These are phyloP conservation scores for Haplosporangium sp. DNA, from an alignment of 371 early-diverging fungal species.

Conservation along the genomic window DNA sequence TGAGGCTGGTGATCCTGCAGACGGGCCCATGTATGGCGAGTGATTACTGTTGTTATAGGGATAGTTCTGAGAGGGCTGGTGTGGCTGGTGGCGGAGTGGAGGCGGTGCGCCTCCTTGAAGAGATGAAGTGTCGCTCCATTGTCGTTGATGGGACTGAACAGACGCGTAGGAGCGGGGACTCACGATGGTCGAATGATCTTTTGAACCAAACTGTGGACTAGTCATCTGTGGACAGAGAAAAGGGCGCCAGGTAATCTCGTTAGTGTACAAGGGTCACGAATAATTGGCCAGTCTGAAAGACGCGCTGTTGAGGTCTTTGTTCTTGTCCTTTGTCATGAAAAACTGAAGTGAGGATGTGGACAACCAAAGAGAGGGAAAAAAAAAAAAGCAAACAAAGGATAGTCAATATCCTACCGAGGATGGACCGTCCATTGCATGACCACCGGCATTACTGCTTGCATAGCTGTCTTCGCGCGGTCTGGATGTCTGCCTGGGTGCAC, in stretches of 20 bases:
- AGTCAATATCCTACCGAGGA: constrained; percentile 11
- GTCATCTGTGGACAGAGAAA: not conserved
- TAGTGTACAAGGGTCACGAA: no score
- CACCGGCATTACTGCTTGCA: not conserved
- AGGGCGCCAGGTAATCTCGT: not conserved
- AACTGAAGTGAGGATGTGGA: not conserved
- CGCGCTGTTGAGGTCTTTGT: no score
- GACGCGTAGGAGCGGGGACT: constrained; percentile 19
- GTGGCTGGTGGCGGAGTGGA: constrained; percentile 20
- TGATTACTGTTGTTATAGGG: constrained; percentile 24
- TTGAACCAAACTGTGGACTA: constrained; percentile 9
- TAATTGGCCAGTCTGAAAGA: no score
- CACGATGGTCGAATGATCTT: constrained; percentile 13
- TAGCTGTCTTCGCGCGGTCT: constrained; percentile 16
- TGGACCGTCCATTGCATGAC: constrained; percentile 7
- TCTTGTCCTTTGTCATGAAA: no score
- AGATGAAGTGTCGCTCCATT: constrained; percentile 53
- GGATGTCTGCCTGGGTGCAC: constrained; percentile 36
- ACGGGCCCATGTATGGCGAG: constrained; percentile 48
- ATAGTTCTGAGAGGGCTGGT: constrained; percentile 22
- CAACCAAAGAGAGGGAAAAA: not conserved
- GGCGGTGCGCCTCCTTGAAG: constrained; percentile 28
- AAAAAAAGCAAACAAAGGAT: not conserved
- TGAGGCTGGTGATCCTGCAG: constrained; percentile 34
- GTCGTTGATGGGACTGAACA: constrained; percentile 32